Evolutionary conservation across 768 basidiomycete genomes (phyloP).

Genomic region (Glaciozyma antarctica): DNA sequence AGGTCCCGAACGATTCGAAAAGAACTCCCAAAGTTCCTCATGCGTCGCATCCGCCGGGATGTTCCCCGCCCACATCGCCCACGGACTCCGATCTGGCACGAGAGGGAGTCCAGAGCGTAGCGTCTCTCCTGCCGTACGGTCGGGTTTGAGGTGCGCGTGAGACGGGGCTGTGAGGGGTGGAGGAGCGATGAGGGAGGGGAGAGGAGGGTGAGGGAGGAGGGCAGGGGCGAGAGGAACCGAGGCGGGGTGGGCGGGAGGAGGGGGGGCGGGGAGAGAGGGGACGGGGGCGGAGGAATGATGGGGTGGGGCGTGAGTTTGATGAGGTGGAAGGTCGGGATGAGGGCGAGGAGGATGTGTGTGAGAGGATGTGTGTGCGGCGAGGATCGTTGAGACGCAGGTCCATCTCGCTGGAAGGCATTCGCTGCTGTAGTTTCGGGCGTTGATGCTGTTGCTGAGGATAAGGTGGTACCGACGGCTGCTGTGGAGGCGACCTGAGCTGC

Average conservation of each 20-base stretch:
- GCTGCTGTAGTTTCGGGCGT: not conserved
- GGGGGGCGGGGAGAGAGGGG: too few species aligned
- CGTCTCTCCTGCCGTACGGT: not conserved
- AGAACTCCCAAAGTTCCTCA: slow-evolving; percentile 52
- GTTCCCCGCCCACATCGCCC: slow-evolving; percentile 71
- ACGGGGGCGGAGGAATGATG: not conserved
- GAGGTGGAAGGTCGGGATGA: not conserved
- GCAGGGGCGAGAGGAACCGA: not conserved
- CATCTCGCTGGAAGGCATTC: not conserved
- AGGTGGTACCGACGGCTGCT: not conserved
- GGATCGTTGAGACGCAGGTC: not conserved
- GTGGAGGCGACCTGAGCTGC: not conserved
- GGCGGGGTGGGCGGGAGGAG: too few species aligned
- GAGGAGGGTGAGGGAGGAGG: too few species aligned
- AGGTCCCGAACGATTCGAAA: not conserved
- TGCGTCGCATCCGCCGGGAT: slow-evolving; percentile 72
- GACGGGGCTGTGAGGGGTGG: not conserved
- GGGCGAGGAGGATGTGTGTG: not conserved
- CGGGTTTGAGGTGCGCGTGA: not conserved
- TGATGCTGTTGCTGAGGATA: not conserved
- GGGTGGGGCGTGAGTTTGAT: not conserved
- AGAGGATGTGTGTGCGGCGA: not conserved
- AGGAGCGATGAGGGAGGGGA: too few species aligned
- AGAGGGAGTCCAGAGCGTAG: not conserved
- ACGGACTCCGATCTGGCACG: not conserved